A percentile compares a stretch with the other conserved stretches of the same genome.
phyloP scores from a whole-genome alignment of 345 rosid genomes.

The Bruguiera sexangula region DNA sequence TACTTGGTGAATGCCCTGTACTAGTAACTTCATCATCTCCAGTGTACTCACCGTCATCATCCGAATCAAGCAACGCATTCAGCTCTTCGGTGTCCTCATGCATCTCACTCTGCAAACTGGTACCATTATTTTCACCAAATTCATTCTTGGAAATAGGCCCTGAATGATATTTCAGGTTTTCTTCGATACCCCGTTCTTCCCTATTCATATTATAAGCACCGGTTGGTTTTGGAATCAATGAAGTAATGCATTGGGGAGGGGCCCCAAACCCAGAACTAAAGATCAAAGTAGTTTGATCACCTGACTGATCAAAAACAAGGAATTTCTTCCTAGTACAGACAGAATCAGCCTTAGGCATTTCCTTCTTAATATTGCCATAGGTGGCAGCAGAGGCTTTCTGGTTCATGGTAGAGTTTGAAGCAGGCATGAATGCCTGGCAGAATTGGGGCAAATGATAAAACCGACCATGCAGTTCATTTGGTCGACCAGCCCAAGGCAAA shows the following conservation, averaged over 20 bases:
- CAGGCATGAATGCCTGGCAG: conserved; percentile 35
- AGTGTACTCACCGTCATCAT: conserved; percentile 49
- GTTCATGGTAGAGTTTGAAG: conserved; percentile 18
- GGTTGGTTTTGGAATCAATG: conserved; percentile 30
- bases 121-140: conserved; percentile 24
- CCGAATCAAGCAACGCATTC: conserved; percentile 86
- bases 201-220: conserved; percentile 22
- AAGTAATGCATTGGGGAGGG: conserved; percentile 23
- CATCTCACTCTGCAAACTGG: conserved; percentile 57
- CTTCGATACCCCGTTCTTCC: conserved; percentile 18
- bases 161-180: conserved; percentile 14
- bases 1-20: conserved; percentile 85
- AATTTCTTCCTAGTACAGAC: conserved; percentile 45
- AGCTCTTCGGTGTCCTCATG: conserved; percentile 94
- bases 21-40: conserved; percentile 75
- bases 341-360: conserved; percentile 21
- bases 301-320: conserved; percentile 72
- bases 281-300: conserved; percentile 56
- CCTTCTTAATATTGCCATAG: conserved; percentile 10
- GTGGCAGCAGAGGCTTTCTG: conserved; percentile 27
- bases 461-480: conserved; percentile 41
- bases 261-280: conserved; percentile 43
- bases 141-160: conserved; percentile 22
- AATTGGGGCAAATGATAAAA: conserved; percentile 42
- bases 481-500: conserved; percentile 21